Base-by-base conservation (phyloP, 805 yeast species). In the Saturnispora zaruensis region DNA sequence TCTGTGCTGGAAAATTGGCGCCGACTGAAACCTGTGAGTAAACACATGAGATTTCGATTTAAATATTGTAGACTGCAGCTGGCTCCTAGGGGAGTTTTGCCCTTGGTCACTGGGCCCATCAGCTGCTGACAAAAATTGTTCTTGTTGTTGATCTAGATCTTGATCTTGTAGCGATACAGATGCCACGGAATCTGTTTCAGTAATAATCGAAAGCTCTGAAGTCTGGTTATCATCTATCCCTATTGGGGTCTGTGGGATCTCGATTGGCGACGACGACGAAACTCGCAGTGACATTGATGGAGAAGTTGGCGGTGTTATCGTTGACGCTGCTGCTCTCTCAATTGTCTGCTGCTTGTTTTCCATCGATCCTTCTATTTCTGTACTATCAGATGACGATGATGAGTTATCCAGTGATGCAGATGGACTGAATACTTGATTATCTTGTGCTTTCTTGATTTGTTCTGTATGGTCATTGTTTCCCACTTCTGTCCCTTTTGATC, bases 1-100 rank as follows among this genome's bases (percentile, higher is more conserved):
- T 9, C 45, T n/a, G 25, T 47, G 50, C n/a, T 41, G 44, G 16
- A 32, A 47, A 6, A 47, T n/a, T 7, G 24, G 14, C 4, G 47
- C 44, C 6, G 45, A 44, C 8, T 44, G 51, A 32, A 42, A 43
- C 38, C 24, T 41, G 34, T 50, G 50, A 6, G 40, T 36, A 16
- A 36, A 36, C 20, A 36, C 40, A 36, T 36, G 40, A 5, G 40
- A 36, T 8, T 36, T 36, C 2, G 40, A 36, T 36, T 36, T 36
- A 16, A 36, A 36, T 9, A 18, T 36, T 11, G 23, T 36, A 18
- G 40, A 23, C 14, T 36, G 40, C 20, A 11, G 20, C 21, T 18
- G 23, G 32, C 32, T 11, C 5, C 14, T 28, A 28, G 32, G 13
- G 32, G 14, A 14, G 13, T 11, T 28, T 28, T 13, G 32, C 32